Percentiles rank a stretch among this genome's conserved stretches.
These are phyloP conservation scores for Podaxis mareebaensis DNA, from an alignment of 768 basidiomycete species.

Conservation along the genomic window DNA sequence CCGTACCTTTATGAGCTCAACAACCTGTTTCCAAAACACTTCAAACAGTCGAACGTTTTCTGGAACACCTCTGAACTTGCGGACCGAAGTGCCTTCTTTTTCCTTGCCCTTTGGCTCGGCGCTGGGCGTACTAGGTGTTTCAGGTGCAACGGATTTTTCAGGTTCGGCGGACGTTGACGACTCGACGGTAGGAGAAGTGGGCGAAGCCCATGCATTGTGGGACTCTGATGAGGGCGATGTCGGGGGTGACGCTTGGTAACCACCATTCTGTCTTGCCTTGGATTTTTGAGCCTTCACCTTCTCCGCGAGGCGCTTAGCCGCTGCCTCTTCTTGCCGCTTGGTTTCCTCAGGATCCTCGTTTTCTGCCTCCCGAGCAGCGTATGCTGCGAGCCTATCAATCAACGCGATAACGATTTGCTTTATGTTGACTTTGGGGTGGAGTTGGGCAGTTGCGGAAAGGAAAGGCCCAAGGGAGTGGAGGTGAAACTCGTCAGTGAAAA, in stretches of 20 bases:
- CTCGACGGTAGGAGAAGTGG: conserved; percentile 35
- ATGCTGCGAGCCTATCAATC: conserved; percentile 93
- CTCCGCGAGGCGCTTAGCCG: conserved; percentile 84
- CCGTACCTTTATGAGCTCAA: conserved; percentile 92
- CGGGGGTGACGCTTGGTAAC: conserved; percentile 33
- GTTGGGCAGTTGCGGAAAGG: conserved; percentile 91
- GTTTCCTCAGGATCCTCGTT: conserved; percentile 95
- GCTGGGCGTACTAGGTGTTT: conserved; percentile 26
- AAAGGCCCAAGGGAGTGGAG: conserved; percentile 95
- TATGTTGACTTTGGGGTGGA: conserved; percentile 98
- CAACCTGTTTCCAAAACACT: conserved; percentile 98
- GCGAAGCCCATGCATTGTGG: conserved; percentile 42
- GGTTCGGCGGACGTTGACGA: conserved; percentile 22
- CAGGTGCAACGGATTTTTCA: conserved; percentile 29
- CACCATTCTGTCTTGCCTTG: conserved; percentile 56
- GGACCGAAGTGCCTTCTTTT: conserved; percentile 54
- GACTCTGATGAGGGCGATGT: conserved; percentile 38
- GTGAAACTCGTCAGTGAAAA: conserved; percentile 99
- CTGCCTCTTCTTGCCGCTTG: conserved; percentile 90
- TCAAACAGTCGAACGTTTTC: conserved; percentile 95
- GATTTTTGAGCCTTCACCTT: conserved; percentile 77
- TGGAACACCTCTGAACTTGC: conserved; percentile 94
- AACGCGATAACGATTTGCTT: conserved; percentile 97
- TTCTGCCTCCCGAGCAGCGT: conserved; percentile 96
- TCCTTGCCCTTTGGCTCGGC: conserved; percentile 50